A percentile compares a stretch with the other conserved stretches of the same genome.
phyloP scores from a whole-genome alignment of 2,329 filamentous ascomycete species.

The Ilyonectria destructans region DNA sequence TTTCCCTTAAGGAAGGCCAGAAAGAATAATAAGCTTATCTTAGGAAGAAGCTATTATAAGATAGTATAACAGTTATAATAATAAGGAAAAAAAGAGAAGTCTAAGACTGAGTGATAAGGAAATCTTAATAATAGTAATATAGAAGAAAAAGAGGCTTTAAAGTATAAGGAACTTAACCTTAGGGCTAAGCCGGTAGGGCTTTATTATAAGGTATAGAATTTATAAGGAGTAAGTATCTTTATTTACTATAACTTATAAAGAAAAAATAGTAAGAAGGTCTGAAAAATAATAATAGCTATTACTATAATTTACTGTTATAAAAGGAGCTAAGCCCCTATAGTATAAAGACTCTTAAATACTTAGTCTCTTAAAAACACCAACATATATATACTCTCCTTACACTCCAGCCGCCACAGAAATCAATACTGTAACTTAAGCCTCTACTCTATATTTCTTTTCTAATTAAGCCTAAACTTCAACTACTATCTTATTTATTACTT shows the following conservation, averaged over 20 bases:
- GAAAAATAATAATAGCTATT: not conserved
- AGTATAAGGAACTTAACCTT: not conserved
- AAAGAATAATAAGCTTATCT: not conserved
- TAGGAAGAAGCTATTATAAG: not conserved
- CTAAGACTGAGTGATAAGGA: rapidly evolving
- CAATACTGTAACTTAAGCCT: too few relatives aligned
- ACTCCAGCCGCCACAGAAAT: too few relatives aligned
- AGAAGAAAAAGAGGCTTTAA: not conserved
- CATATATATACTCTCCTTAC: too few relatives aligned
- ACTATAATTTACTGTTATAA: not conserved
- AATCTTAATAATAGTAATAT: not conserved
- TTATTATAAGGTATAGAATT: not conserved
- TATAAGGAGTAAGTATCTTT: too few relatives aligned
- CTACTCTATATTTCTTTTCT: too few relatives aligned
- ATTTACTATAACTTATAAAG: not conserved
- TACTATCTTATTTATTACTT: too few relatives aligned
- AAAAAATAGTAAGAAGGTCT: not conserved
- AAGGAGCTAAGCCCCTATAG: not conserved
- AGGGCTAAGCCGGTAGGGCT: not conserved
- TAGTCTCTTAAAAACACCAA: too few relatives aligned
- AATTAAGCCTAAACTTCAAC: too few relatives aligned
- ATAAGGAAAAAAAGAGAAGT: not conserved
- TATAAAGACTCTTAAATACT: not conserved
- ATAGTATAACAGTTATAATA: not conserved
- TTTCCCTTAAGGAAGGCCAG: too few relatives aligned